Evolutionary conservation across 176 grass and related monocot species (phyloP), one percentile per base, ranked within the genome.

Genomic region (Oryza longistaminata): DNA sequence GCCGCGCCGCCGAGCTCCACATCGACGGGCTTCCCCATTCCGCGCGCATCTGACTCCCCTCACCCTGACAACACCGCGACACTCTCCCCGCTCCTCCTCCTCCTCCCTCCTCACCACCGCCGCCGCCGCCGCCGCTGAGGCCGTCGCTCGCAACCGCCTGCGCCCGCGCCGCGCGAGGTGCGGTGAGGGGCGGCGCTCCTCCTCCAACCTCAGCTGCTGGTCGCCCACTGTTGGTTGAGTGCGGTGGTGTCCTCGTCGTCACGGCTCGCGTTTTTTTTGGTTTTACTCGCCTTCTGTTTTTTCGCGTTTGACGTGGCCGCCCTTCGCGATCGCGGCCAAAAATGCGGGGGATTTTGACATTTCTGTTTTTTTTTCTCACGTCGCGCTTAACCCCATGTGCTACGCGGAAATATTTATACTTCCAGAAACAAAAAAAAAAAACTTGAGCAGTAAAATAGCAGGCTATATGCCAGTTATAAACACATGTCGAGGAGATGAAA

Each of bases 21-120:
- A 84, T 89, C 92, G 80, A 81, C 86, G 86, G 84, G 89, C 89
- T 94, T 94, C 81, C 92, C 89, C 89, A 91, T 94, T 89, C 87
- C 79, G 83, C 76, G 80, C 68, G 92, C 89, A 90, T 90, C 90
- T 87, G 89, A 90, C 49, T 69, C 71, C 22, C 8, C 81, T 71
- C 79, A 55, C 64, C 33, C 27, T 27, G 7, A 61, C 21, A 17
- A 55, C 52, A 55, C 21, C 12, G 55, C 16, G 52, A 21, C 71
- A 10, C 68, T 33, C 53, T 43, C 17, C 14, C 72, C 71, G 7
- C 43, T n/a, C 73, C 1, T 11, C 72, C 3, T 37, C 66, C 1
- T 27, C 29, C 29, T 31, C 29, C 66, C 34, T 35, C 34, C 4
- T 5, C 34, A 35, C 34, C 34, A 5, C 34, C 34, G 0, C 34